Conservation (phyloP, 164 flowering plant species). For the Berberis vulgaris region DNA sequence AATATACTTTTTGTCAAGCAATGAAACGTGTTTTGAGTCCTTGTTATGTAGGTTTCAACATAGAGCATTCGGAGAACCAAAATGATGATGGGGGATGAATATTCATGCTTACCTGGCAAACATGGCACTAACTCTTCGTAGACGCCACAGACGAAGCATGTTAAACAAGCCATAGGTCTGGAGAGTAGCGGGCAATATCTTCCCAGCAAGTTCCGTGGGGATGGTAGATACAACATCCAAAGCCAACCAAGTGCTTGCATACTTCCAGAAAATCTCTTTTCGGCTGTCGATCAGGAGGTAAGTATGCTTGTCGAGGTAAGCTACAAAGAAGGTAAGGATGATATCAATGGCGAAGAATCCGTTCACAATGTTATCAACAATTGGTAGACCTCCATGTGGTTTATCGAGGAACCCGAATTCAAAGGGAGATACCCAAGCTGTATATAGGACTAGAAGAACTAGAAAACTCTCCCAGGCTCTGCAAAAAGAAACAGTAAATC, state of each 20-base stretch:
- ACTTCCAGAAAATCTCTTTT: slow-evolving; percentile 71
- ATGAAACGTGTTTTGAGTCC: not conserved
- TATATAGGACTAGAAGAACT: slow-evolving; percentile 60
- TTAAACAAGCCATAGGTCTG: slow-evolving; percentile 62
- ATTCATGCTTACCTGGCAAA: slow-evolving; percentile 52
- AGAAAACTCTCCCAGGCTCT: slow-evolving; percentile 70
- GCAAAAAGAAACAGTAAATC: slow-evolving; percentile 14
- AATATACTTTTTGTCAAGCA: not conserved
- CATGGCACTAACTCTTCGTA: slow-evolving; percentile 76
- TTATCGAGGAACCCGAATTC: slow-evolving; percentile 72
- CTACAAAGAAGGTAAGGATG: slow-evolving; percentile 78
- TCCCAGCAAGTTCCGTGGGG: slow-evolving; percentile 64
- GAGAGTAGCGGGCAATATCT: slow-evolving; percentile 41
- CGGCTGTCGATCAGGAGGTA: slow-evolving; percentile 58
- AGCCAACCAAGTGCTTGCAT: slow-evolving; percentile 54
- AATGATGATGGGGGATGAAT: not conserved
- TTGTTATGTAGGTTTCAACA: no score
- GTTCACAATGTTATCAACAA: slow-evolving; percentile 76
- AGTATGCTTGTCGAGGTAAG: slow-evolving; percentile 62
- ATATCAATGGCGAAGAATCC: slow-evolving; percentile 87
- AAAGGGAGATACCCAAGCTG: slow-evolving; percentile 94
- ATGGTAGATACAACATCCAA: slow-evolving; percentile 83
- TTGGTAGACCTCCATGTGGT: slow-evolving; percentile 40
- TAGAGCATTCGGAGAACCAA: not conserved
- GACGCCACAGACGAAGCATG: slow-evolving; percentile 99